These are phyloP conservation scores for Galeopsis tetrahit DNA, from an alignment of 257 asterid species.

Conservation along the genomic window DNA sequence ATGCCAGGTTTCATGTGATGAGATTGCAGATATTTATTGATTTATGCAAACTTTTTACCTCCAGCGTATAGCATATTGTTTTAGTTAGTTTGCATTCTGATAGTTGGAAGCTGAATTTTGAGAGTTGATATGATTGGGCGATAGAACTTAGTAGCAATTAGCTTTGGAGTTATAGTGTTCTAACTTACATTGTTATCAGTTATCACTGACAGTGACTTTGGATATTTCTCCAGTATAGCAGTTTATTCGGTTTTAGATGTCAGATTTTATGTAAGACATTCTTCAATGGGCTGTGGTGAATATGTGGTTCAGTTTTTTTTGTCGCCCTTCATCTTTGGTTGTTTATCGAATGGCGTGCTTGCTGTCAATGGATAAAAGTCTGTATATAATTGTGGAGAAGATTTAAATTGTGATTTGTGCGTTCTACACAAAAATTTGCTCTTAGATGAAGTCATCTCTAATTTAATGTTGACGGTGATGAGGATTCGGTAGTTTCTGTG, in stretches of 20 bases:
- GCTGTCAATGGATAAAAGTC: constrained; percentile 15
- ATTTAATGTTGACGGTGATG: constrained; percentile 9
- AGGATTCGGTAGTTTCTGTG: constrained; percentile 2
- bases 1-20: constrained; percentile 13
- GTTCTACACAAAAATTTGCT: background rate
- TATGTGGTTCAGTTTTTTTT: constrained; percentile 1
- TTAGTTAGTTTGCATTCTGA: constrained; percentile 28
- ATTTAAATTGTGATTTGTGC: background rate
- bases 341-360: background rate
- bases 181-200: background rate
- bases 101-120: background rate
- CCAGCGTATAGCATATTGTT: constrained; percentile 14
- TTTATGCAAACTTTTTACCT: constrained; percentile 17
- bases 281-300: constrained; percentile 26
- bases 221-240: background rate
- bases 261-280: constrained; percentile 7
- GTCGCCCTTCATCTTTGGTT: constrained; percentile 10
- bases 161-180: constrained; percentile 22
- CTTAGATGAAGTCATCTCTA: constrained; percentile 2
- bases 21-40: constrained; percentile 31
- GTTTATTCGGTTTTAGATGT: constrained; percentile 16
- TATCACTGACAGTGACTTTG: background rate
- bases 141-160: background rate
- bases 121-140: constrained; percentile 18
- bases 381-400: constrained; percentile 23